Base-by-base conservation (phyloP, 2,329 filamentous ascomycete genomes). In the Fusarium sp. region DNA sequence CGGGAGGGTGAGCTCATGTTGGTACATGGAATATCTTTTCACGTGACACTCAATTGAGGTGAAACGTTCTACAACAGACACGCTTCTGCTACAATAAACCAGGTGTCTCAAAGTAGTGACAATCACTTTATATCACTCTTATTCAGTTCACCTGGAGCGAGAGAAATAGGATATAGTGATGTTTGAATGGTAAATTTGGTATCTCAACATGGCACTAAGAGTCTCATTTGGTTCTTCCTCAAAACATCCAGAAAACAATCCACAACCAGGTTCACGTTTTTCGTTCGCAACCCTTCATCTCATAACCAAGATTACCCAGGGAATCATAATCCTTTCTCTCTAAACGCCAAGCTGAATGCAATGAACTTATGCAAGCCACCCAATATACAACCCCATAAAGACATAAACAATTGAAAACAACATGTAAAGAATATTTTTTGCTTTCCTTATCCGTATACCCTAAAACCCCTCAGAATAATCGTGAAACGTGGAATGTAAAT, bases 291-390 rank as follows among this genome's bases (percentile, higher is more conserved):
- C 44, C 31, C 7, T 32, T 34, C 40, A 26, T 43, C 22, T 52
- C 46, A 43, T 24, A 53, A 49, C 28, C 42, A 56, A 53, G 15
- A 45, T 39, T 44, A 53, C 39, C 58, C 41, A 42, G 67, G 47
- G 53, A 62, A 68, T 61, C 54, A 56, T 58, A 19, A 49, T 51
- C 40, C 42, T 43, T 48, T 31, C 44, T 54, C 41, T 52, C 63
- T 38, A 26, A 70, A 68, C 68, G 64, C 68, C 68, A 40, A 67
- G 61, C 66, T 67, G 61, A 65, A 69, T 61, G 58, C 50, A 58
- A 36, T 43, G 25, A 51, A 29, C 52, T 19, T 55, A 58, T 64
- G 52, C 42, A 48, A 47, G 26, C n/a, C 25, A 41, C 28, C 42
- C n/a, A 49, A 48, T 19, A 47, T 24, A 63, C 40, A 32, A 40